These are phyloP conservation scores for Botryotinia calthae DNA, from an alignment of 2,329 filamentous ascomycete species.

Conservation along the genomic window DNA sequence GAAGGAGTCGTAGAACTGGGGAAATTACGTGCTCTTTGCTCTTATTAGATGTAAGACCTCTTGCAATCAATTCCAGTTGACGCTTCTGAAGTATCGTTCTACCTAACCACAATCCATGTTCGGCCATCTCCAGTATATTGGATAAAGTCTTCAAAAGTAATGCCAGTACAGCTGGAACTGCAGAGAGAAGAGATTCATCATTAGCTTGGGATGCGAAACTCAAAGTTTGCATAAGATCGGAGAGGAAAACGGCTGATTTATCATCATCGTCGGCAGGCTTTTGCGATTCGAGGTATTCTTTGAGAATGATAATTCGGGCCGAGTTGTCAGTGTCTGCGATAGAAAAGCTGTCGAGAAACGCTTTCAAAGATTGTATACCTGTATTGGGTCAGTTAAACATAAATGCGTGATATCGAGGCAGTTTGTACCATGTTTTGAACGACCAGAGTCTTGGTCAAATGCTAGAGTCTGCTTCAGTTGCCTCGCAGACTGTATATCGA, in stretches of 20 bases:
- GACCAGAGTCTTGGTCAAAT: slow-evolving; percentile 67
- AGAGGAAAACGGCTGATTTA: slow-evolving; percentile 62
- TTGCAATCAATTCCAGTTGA: slow-evolving; percentile 76
- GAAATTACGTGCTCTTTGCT: slow-evolving; percentile 86
- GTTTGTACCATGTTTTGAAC: slow-evolving; percentile 61
- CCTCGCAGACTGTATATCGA: slow-evolving; percentile 59
- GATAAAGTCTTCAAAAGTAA: slow-evolving; percentile 79
- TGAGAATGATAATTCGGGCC: slow-evolving; percentile 57
- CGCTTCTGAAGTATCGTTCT: slow-evolving; percentile 77
- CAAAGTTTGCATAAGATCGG: slow-evolving; percentile 86
- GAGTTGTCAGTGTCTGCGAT: slow-evolving; percentile 49
- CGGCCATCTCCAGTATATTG: slow-evolving; percentile 67
- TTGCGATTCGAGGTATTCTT: slow-evolving; percentile 63
- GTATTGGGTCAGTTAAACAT: slow-evolving; percentile 1
- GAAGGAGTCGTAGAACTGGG: slow-evolving; percentile 79
- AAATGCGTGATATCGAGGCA: neutral
- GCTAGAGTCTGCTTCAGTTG: slow-evolving; percentile 67
- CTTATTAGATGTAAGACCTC: slow-evolving; percentile 75
- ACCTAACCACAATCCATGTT: slow-evolving; percentile 74
- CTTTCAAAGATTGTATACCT: slow-evolving; percentile 69
- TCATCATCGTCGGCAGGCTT: slow-evolving; percentile 51
- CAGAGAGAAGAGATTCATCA: slow-evolving; percentile 77
- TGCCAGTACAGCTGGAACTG: slow-evolving; percentile 76
- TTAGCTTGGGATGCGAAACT: slow-evolving; percentile 75
- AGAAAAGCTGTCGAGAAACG: slow-evolving; percentile 65